phyloP scores from a whole-genome alignment of 805 yeast genomes.

The Wickerhamiella cacticola region DNA sequence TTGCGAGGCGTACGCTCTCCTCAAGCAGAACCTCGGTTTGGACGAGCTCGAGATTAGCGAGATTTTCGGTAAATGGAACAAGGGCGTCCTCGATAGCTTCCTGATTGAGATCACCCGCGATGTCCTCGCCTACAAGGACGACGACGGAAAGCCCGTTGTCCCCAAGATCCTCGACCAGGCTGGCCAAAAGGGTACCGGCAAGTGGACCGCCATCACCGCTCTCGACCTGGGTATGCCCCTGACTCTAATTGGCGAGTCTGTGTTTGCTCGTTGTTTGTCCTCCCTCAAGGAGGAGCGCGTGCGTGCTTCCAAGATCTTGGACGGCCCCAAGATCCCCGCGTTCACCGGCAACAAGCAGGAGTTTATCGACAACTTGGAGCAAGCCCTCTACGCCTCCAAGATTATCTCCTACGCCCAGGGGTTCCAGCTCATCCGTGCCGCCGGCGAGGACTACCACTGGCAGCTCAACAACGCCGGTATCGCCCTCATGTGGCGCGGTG shows the following conservation, averaged over 20 bases:
- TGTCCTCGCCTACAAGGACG: conserved; percentile 77
- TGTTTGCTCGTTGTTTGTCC: conserved; percentile 89
- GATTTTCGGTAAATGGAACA: conserved; percentile 88
- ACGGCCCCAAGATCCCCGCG: conserved; percentile 63
- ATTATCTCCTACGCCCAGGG: conserved; percentile 98
- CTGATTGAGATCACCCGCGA: conserved; percentile 94
- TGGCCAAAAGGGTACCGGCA: conserved; percentile 99
- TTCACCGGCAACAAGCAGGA: conserved; percentile 64
- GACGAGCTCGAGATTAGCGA: conserved; percentile 85
- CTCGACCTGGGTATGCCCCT: conserved; percentile 97
- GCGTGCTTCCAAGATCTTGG: conserved; percentile 63
- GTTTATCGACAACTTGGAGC: conserved; percentile 89
- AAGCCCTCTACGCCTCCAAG: conserved; percentile 97
- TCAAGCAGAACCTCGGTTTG: conserved; percentile 90
- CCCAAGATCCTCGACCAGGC: conserved; percentile 96
- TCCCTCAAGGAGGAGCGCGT: conserved; percentile 86
- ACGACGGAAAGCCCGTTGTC: conserved; percentile 82
- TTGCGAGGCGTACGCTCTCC: conserved; percentile 91
- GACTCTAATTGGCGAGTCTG: conserved; percentile 97
- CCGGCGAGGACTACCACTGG: conserved; percentile 95
- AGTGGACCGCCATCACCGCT: conserved; percentile 98
- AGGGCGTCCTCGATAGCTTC: conserved; percentile 95
- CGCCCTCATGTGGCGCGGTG: conserved; percentile 99
- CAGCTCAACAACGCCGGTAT: conserved; percentile 95
- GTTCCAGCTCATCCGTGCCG: conserved; percentile 97